Evolutionary conservation across 2,329 filamentous ascomycete species (phyloP), one percentile per base, ranked within the genome.

Genomic region (Hypoxylon sp.): DNA sequence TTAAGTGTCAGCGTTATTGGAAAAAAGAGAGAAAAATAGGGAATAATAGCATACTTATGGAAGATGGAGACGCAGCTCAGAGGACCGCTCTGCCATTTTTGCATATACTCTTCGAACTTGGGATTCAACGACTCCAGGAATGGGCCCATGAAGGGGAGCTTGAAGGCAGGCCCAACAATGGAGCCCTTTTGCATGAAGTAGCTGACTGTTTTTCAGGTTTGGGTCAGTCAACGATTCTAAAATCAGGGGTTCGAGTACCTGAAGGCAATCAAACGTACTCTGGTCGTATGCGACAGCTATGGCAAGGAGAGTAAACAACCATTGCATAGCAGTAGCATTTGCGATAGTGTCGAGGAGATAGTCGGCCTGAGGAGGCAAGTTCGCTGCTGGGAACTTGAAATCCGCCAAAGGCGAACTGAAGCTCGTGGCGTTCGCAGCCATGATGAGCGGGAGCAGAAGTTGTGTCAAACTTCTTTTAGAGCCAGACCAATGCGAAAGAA

Each of bases 1-100:
- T 68, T n/a, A 58, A 42, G 33, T 3, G 36, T 56, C 44, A 61
- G 40, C 32, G 20, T 26, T 12, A 33, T 33, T 18, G 46, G 18
- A 12, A 18, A 28, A 59, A 24, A 26, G 5, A 9, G 32, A 8
- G 24, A 7, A 5, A n/a, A n/a, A n/a, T n/a, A n/a, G 9, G 24
- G 45, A 32, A 62, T 12, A 40, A 16, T 9, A 26, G 75, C 89
- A 72, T 87, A 97, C 93, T 98, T 99, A 88, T 99, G 96, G 84
- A 99, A 99, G 74, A 99, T 93, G 2, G 94, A 97, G 67, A 99
- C 96, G 77, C 96, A 99, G 84, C 94, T 97, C 72, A 99, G 84
- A 49, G 92, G 90, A 48, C 92, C 96, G 76, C 93, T 97, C 73
- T 86, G 80, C 96, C 96, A 99, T 85, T 98, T 97, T 65, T 86